Evolutionary conservation across 768 basidiomycete genomes (phyloP).

Genomic region (Pleurotus giganteus): DNA sequence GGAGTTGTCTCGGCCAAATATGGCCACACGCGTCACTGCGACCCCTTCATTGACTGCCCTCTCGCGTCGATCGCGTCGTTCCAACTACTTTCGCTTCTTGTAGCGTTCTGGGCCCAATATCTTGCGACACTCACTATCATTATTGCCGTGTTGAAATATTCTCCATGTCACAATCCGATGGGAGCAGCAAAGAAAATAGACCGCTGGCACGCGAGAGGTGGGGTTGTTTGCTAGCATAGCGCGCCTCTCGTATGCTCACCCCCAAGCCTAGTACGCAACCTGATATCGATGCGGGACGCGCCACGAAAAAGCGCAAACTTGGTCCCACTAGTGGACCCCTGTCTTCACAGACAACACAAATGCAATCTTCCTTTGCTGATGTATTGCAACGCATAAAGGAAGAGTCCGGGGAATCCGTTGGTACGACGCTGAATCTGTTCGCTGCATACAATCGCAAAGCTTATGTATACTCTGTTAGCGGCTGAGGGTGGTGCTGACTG

Average conservation of each 20-base stretch:
- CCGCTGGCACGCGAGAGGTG: background rate
- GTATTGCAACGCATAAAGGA: conserved; percentile 61
- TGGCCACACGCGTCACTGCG: conserved; percentile 3
- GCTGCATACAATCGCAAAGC: background rate
- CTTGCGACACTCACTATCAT: background rate
- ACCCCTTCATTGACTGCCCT: background rate
- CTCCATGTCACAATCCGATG: background rate
- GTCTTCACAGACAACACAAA: conserved; percentile 38
- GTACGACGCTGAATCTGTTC: conserved; percentile 29
- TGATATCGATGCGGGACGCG: conserved; percentile 31
- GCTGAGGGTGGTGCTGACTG: conserved; percentile 76
- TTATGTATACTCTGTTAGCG: conserved; percentile 30
- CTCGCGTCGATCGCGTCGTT: background rate
- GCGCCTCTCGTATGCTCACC: background rate
- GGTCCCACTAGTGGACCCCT: conserved; percentile 33
- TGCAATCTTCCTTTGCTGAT: conserved; percentile 58
- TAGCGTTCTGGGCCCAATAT: too few species aligned
- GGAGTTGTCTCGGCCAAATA: too few species aligned
- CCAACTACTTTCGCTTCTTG: too few species aligned
- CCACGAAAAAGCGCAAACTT: conserved; percentile 54
- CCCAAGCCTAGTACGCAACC: conserved; percentile 22
- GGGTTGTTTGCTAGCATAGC: background rate
- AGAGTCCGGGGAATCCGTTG: conserved; percentile 40
- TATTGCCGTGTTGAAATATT: background rate
- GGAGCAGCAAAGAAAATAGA: background rate